Base-by-base conservation (phyloP, 148 eudicot genomes). In the Persicaria tinctoria region DNA sequence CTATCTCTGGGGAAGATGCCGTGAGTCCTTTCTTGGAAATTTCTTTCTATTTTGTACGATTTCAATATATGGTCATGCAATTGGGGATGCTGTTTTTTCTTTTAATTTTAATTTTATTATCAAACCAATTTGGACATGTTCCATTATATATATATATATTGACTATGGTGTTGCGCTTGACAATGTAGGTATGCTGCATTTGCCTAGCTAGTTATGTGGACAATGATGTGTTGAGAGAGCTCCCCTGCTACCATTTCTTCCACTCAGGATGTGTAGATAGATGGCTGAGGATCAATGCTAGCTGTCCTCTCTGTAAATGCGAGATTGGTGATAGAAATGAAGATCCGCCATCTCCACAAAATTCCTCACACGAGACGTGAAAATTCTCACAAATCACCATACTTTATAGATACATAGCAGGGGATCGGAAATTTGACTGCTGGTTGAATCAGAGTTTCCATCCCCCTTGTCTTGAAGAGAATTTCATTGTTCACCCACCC, bases 261-360 rank as follows among this genome's bases (percentile, higher is more conserved):
- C 96, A 90, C 14, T 70, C 83, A 73, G 90, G 85, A 68, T 90
- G 92, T 44, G 90, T 90, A 50, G 96, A 90, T 83, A 90, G 80
- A 82, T 88, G 96, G 92, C 84, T 90, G 76, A 87, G 84, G 82
- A 90, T 90, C 78, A 90, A 88, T 69, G 90, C 96, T 50, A 82
- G 88, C 2, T 90, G 96, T 76, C 96, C 96, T 23, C 90, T 90
- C 63, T 90, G 96, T 85, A 90, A 90, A 77, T 81, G 72, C 60
- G 87, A 85, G 78, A 84, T 90, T 23, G 78, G 62, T 72, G 81
- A 79, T 32, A 82, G 80, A 70, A 83, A 74, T 9, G 86, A 74
- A 18, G 79, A 76, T 6, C 69, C 78, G 5, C 74, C 80, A 18
- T n/a, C 80, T 76, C 73, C 74, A 53, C 77, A 74, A 68, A 85